Conservation (phyloP, 169 alveolate genomes). For the Plasmodium fragile region DNA sequence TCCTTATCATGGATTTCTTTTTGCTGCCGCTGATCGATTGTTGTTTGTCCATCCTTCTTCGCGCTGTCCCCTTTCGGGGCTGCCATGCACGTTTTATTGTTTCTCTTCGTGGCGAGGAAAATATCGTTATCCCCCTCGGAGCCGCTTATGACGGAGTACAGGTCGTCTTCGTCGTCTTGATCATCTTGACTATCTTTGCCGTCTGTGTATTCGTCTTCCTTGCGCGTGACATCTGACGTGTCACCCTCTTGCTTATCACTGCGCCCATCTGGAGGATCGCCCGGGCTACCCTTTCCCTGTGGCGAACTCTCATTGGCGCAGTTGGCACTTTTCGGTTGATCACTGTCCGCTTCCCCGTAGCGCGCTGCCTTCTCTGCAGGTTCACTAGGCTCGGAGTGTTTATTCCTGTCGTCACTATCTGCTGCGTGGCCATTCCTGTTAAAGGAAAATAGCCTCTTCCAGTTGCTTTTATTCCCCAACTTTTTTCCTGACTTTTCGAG, state of each 20-base stretch:
- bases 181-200: not conserved
- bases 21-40: not conserved
- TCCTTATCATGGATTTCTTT: not conserved
- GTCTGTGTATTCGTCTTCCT: not conserved
- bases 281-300: not conserved
- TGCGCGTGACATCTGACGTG: not conserved
- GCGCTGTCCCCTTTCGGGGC: not conserved
- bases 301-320: not conserved
- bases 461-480: not conserved
- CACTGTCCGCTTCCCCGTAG: not conserved
- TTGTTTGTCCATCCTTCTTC: not conserved
- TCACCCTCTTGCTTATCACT: not conserved
- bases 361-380: not conserved
- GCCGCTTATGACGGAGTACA: conserved; percentile 65
- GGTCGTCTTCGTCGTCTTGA: conserved; percentile 26
- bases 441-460: not conserved
- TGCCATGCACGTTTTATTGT: not conserved
- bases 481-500: not conserved
- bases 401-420: not conserved
- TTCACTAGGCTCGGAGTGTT: not conserved
- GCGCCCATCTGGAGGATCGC: not conserved
- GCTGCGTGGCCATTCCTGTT: not conserved
- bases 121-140: conserved; percentile 19
- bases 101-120: not conserved
- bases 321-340: not conserved